Base-by-base conservation (phyloP, 441 rosid species). In the Adansonia grandidieri region DNA sequence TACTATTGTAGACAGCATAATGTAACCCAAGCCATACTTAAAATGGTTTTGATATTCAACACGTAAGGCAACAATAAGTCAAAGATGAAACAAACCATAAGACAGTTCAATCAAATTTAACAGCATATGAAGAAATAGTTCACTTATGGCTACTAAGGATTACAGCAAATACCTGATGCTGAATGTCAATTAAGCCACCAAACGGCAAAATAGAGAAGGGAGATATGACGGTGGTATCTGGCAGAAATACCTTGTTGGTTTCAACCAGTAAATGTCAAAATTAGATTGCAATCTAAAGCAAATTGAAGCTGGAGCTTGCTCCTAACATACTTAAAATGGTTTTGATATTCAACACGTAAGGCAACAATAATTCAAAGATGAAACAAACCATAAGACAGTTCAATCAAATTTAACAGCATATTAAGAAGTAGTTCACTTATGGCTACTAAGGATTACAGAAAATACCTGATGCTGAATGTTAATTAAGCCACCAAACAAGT, bases 381-480 rank as follows among this genome's bases (percentile, higher is more conserved):
- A 37, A 64, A 67, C 1, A 45, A 66, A 3, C 6, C 58, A 69
- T 66, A 11, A 44, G 15, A 40, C 20, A 50, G 7, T 42, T 56
- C 37, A 42, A 51, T 60, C 56, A 61, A 44, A 70, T 8, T 51
- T 47, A 47, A 70, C 44, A 63, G 64, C 24, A 76, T 70, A 37
- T 57, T 17, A 20, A 75, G 60, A 72, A 79, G 19, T 24, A 24
- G 28, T 24, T 24, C 28, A 24, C 28, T 57, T 20, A 40, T 11
- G 50, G 53, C 37, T 14, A 50, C 60, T 48, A 75, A 47, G 44
- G 14, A 53, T 42, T 37, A 77, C 2, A 9, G 24, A 81, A 42
- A 62, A 40, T 86, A 92, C 99, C 99, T 93, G 97, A 84, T 95
- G 99, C 77, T 93, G 97, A 85, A 95, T 77, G 68, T 84, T 93